Percentiles rank a stretch among this genome's conserved stretches.
phyloP scores from a whole-genome alignment of 768 basidiomycete genomes.

The Russula abietina region DNA sequence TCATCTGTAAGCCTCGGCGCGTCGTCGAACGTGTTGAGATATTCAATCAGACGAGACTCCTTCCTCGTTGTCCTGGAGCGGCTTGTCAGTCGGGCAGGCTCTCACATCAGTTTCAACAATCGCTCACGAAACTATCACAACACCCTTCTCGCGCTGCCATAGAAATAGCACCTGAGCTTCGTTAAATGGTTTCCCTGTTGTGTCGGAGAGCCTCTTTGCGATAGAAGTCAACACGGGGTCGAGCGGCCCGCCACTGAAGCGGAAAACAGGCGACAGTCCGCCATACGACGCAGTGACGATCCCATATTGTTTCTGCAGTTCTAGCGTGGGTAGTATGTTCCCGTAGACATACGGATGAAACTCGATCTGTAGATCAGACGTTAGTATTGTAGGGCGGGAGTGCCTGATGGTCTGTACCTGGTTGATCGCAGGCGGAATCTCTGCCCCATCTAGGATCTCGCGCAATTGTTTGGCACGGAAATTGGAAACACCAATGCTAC shows the following conservation, averaged over 20 bases:
- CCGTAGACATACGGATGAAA: slow-evolving; percentile 49
- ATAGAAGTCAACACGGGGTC: slow-evolving; percentile 36
- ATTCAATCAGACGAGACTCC: slow-evolving; percentile 41
- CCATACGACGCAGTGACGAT: slow-evolving; percentile 40
- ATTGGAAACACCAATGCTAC: slow-evolving; percentile 51
- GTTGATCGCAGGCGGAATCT: slow-evolving; percentile 46
- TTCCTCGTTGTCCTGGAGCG: slow-evolving; percentile 37
- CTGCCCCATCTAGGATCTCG: slow-evolving; percentile 40
- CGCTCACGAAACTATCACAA: slow-evolving; percentile 33
- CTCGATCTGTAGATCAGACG: slow-evolving; percentile 37
- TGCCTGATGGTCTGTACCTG: slow-evolving; percentile 37
- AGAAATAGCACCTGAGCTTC: slow-evolving; percentile 31
- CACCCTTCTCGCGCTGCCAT: slow-evolving; percentile 32
- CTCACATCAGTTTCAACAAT: neutral
- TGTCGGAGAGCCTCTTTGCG: slow-evolving; percentile 26
- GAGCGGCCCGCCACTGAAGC: slow-evolving; percentile 35
- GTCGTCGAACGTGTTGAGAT: slow-evolving; percentile 40
- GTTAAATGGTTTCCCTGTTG: slow-evolving; percentile 27
- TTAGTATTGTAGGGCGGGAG: neutral
- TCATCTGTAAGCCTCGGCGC: slow-evolving; percentile 33
- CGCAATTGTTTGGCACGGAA: slow-evolving; percentile 40
- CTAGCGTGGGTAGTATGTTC: slow-evolving; percentile 35
- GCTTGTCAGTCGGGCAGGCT: neutral
- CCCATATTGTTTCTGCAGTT: slow-evolving; percentile 33
- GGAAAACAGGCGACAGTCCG: slow-evolving; percentile 37